phyloP scores from a whole-genome alignment of 2,329 filamentous ascomycete genomes.

The Xylariaceae sp. region DNA sequence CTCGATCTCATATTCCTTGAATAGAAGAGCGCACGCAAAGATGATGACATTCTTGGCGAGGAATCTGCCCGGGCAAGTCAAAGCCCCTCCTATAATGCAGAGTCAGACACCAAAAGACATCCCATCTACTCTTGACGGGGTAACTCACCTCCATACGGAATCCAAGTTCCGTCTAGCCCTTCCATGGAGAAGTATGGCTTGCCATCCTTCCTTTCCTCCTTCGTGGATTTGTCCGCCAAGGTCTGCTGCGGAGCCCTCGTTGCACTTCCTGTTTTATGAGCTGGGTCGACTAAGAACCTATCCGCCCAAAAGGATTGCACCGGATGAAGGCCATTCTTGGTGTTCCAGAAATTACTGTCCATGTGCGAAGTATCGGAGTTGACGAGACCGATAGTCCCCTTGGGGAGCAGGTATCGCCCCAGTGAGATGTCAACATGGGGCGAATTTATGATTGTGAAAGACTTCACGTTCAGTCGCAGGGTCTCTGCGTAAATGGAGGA shows the following conservation, averaged over 20 bases:
- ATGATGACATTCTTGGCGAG: slow-evolving; percentile 7
- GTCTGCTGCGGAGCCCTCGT: background rate
- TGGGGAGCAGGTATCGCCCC: slow-evolving; percentile 13
- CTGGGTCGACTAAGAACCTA: slow-evolving; percentile 14
- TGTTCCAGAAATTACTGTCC: slow-evolving; percentile 19
- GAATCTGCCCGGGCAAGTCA: slow-evolving; percentile 8
- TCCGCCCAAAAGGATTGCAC: slow-evolving; percentile 18
- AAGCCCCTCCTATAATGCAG: background rate
- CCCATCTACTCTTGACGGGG: background rate
- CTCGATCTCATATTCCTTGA: slow-evolving; percentile 2
- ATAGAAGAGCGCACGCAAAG: background rate
- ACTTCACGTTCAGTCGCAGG: slow-evolving; percentile 13
- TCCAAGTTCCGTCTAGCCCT: slow-evolving; percentile 6
- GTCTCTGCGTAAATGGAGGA: slow-evolving; percentile 18
- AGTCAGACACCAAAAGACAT: background rate
- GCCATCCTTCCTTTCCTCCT: background rate
- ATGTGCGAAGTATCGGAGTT: slow-evolving; percentile 10
- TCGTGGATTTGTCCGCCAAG: background rate
- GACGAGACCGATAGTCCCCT: slow-evolving; percentile 3
- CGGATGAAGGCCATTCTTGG: slow-evolving; percentile 2
- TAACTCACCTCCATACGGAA: slow-evolving; percentile 12
- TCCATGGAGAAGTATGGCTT: slow-evolving; percentile 4
- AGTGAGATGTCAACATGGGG: slow-evolving; percentile 10
- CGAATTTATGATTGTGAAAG: slow-evolving; percentile 5
- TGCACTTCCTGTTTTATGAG: background rate